Percentiles rank a stretch among this genome's conserved stretches.
Evolutionary conservation across 768 basidiomycete species (phyloP).

Genomic region (Rhodosporidiobolus odoratus): DNA sequence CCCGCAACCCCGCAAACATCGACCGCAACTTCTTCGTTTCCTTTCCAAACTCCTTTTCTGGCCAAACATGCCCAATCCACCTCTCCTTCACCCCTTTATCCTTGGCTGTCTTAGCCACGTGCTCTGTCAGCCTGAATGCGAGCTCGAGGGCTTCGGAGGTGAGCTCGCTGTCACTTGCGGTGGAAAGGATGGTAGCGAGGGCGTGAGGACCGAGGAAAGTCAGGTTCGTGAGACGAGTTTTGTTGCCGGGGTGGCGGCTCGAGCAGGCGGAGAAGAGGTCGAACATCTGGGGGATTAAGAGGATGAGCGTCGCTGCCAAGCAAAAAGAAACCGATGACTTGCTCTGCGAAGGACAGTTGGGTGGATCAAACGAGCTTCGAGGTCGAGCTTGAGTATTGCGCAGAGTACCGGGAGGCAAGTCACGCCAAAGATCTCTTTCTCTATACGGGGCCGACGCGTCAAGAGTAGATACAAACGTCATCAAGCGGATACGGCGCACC

Average conservation of each 20-base stretch:
- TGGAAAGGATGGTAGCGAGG: not conserved
- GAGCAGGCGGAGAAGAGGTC: not conserved
- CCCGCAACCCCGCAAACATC: not conserved
- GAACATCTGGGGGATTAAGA: not conserved
- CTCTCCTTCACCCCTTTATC: not conserved
- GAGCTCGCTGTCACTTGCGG: not conserved
- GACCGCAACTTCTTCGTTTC: not conserved
- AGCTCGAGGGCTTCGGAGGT: not conserved
- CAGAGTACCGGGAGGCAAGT: not conserved
- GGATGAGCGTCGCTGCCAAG: not conserved
- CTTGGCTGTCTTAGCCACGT: not conserved
- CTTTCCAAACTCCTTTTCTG: not conserved
- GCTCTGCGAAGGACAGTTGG: not conserved
- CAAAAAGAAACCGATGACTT: not conserved
- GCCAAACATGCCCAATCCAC: not conserved
- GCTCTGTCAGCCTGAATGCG: not conserved
- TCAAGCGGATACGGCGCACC: not conserved
- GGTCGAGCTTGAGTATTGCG: not conserved
- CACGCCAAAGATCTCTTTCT: not conserved
- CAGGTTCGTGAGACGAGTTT: not conserved
- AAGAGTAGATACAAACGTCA: not conserved
- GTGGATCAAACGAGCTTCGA: not conserved
- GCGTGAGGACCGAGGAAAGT: not conserved
- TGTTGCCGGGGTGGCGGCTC: not conserved
- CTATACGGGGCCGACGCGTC: not conserved